A percentile compares a stretch with the other conserved stretches of the same genome.
Conservation (phyloP, 1,284 basidiomycete species). For the Megacollybia platyphylla region DNA sequence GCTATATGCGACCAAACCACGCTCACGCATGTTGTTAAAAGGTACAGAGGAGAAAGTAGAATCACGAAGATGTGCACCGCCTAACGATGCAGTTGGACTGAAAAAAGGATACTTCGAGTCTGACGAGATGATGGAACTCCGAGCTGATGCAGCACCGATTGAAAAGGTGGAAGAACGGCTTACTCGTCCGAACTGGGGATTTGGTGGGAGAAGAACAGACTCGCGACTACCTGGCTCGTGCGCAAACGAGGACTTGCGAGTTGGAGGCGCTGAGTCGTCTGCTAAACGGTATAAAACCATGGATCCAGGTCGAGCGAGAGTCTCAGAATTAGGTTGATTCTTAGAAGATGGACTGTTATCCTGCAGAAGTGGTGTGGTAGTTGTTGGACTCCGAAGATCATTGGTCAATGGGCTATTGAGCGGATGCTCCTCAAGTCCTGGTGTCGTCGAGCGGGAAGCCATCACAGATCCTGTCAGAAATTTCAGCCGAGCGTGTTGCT, state of each 20-base stretch:
- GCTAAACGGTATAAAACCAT: constrained; percentile 1
- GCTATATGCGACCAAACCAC: background rate
- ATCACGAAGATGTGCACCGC: background rate
- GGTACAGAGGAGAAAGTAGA: background rate
- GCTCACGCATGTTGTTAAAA: background rate
- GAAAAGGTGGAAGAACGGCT: constrained; percentile 1
- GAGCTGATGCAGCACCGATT: background rate
- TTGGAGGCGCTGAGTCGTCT: background rate
- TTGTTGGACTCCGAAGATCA: too few species aligned
- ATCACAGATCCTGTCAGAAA: too few species aligned
- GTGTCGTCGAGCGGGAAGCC: too few species aligned
- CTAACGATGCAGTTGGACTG: background rate
- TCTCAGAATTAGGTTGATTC: too few species aligned
- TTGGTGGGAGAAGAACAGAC: background rate
- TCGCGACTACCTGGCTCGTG: background rate
- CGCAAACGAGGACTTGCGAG: background rate
- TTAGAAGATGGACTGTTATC: too few species aligned
- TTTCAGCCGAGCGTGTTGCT: too few species aligned
- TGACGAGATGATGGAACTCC: background rate
- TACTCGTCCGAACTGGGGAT: background rate
- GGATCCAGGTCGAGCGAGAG: background rate
- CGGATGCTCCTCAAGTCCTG: too few species aligned
- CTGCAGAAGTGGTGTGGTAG: too few species aligned
- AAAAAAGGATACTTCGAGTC: constrained; percentile 2
- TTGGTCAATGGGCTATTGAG: too few species aligned